phyloP scores from a whole-genome alignment of 1,284 basidiomycete genomes.

The Melampsora abietis-canadensis region DNA sequence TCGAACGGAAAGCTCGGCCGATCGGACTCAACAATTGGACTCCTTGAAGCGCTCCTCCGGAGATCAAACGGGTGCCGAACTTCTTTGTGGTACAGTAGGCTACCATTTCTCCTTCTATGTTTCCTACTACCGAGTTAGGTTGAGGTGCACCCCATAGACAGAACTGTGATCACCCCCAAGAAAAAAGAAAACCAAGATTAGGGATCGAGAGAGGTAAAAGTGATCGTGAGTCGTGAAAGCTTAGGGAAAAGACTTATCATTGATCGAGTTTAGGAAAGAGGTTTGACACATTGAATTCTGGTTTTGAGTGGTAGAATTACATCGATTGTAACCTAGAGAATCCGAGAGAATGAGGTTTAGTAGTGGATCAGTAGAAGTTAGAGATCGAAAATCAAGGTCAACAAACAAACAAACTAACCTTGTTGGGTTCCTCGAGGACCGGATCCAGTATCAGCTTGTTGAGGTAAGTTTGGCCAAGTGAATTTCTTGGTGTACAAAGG shows the following conservation, averaged over 20 bases:
- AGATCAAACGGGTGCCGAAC: conserved; percentile 65
- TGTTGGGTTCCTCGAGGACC: conserved; percentile 36
- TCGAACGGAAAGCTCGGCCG: background rate
- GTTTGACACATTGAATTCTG: conserved; percentile 66
- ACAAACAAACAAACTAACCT: too few species aligned
- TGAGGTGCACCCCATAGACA: conserved; percentile 44
- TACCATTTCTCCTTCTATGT: conserved; percentile 48
- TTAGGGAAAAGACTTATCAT: conserved; percentile 45
- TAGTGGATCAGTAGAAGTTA: too few species aligned
- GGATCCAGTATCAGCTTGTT: conserved; percentile 46
- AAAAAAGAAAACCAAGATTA: conserved; percentile 38
- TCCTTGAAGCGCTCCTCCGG: conserved; percentile 62
- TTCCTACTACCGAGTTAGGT: conserved; percentile 46
- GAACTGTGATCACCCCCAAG: conserved; percentile 8
- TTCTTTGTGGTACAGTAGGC: conserved; percentile 58
- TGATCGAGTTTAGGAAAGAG: conserved; percentile 48
- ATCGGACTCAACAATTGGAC: conserved; percentile 56
- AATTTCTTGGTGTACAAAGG: conserved; percentile 47
- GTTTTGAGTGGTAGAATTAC: conserved; percentile 67
- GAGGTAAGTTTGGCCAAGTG: conserved; percentile 45
- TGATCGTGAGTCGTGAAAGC: too few species aligned
- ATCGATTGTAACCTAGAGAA: conserved; percentile 62
- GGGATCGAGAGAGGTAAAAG: too few species aligned
- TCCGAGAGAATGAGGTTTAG: background rate
- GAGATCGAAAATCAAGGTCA: too few species aligned